Conservation (phyloP, 73 alveolate genomes). For the Paramecium caudatum region DNA sequence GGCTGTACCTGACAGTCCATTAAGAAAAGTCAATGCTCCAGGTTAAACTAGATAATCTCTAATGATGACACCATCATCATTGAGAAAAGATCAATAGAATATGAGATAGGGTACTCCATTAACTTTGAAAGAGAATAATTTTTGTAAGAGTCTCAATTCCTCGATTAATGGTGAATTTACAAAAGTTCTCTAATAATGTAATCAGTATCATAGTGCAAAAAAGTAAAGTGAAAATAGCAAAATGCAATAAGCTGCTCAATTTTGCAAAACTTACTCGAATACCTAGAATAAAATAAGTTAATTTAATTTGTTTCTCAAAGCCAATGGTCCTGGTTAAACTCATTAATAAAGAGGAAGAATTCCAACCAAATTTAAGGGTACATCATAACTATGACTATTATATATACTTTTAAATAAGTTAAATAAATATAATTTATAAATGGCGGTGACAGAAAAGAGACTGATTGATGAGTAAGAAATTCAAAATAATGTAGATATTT, state of each 20-base stretch:
- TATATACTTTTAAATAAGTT: not conserved
- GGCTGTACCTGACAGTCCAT: conserved; percentile 7
- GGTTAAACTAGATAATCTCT: not conserved
- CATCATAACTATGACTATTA: too few species aligned
- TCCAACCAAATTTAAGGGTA: conserved; percentile 2
- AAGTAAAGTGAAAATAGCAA: not conserved
- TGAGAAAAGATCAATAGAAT: not conserved
- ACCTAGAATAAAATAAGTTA: not conserved
- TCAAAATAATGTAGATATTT: conserved; percentile 15
- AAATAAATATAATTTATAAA: conserved; percentile 41
- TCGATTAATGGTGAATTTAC: not conserved
- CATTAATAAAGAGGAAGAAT: not conserved
- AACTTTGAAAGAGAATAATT: not conserved
- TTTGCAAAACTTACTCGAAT: conserved; percentile 34
- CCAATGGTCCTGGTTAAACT: not conserved
- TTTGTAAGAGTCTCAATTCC: conserved; percentile 23
- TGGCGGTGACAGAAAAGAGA: conserved; percentile 66
- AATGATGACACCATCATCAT: conserved; percentile 37
- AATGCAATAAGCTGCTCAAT: not conserved
- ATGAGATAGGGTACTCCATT: not conserved
- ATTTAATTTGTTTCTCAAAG: not conserved
- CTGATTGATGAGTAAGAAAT: conserved; percentile 58
- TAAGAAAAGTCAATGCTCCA: conserved; percentile 45
- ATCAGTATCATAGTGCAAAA: conserved; percentile 55
- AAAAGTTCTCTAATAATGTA: not conserved